Conservation (phyloP, 306 rosid species). For the Albizia julibrissin region DNA sequence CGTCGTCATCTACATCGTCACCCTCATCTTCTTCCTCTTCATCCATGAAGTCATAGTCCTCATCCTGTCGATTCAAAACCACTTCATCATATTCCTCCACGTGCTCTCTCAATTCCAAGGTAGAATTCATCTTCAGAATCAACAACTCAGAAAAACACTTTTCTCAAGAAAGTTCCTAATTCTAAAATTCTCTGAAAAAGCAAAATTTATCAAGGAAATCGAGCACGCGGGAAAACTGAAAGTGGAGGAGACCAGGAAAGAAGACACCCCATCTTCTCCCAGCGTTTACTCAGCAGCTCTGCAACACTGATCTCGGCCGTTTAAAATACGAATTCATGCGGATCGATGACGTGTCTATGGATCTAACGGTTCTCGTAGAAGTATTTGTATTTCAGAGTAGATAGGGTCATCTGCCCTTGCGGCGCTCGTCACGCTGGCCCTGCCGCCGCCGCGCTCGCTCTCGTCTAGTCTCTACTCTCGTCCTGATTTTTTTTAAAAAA, state of each 20-base stretch:
- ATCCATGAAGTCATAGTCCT: slow-evolving; percentile 39
- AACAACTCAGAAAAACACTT: neutral
- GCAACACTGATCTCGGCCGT: slow-evolving; percentile 65
- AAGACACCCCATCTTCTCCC: slow-evolving; percentile 49
- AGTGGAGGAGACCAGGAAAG: slow-evolving; percentile 29
- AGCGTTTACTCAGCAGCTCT: slow-evolving; percentile 65
- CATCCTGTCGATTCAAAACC: slow-evolving; percentile 37
- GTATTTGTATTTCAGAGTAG: slow-evolving; percentile 36
- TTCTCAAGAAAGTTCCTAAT: slow-evolving; percentile 1
- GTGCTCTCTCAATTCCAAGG: slow-evolving; percentile 48
- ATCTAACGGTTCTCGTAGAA: slow-evolving; percentile 54
- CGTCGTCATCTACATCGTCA: slow-evolving; percentile 51
- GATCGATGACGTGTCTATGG: slow-evolving; percentile 56
- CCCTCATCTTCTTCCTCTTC: slow-evolving; percentile 53
- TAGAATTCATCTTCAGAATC: slow-evolving; percentile 55
- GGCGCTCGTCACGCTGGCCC: no score
- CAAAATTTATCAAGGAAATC: slow-evolving; percentile 29
- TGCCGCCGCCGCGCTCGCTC: neutral
- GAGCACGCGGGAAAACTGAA: slow-evolving; percentile 16
- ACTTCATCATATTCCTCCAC: slow-evolving; percentile 55
- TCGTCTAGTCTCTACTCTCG: neutral
- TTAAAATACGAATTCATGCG: slow-evolving; percentile 42
- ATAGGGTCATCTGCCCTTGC: neutral
- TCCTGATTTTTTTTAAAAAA: neutral
- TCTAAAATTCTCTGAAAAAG: slow-evolving; percentile 1